Evolutionary conservation across 108 stramenopile genomes (phyloP), one percentile per base, ranked within the genome.

Genomic region (Nannochloropsis gaditana): DNA sequence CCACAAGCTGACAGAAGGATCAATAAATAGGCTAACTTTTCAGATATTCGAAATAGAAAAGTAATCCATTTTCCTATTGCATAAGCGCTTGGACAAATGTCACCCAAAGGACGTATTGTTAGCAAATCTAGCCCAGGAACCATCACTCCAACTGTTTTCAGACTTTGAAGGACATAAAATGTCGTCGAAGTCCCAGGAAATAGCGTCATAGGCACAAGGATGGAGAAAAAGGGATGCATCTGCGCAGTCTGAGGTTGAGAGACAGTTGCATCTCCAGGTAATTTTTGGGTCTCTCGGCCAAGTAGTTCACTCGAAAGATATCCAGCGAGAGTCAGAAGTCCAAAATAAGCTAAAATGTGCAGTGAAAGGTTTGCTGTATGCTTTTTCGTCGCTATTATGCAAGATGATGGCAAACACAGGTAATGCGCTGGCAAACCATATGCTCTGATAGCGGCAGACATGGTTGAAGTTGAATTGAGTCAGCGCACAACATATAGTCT

Each of bases 241-340:
- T 73, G 59, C 19, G 59, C 59, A n/a, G 59, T 73, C 19, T 2
- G 3, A n/a, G 59, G 59, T n/a, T 73, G n/a, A 15, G 59, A n/a
- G 59, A 73, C 19, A n/a, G 59, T 3, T 15, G 19, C n/a, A n/a
- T 73, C 59, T 15, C 1, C 59, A 15, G n/a, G 0, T 15, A n/a
- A n/a, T 15, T n/a, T 3, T n/a, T 73, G 59, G n/a, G 59, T n/a
- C 15, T 2, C 19, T n/a, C 59, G 15, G 19, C n/a, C 59, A 15
- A 73, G 59, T n/a, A 73, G 59, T n/a, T 73, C 59, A 8, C 2
- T 73, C 59, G 59, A 73, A 73, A 73, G 59, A n/a, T n/a, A n/a
- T 4, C 59, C 59, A n/a, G 59, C 59, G n/a, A 73, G 59, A 73
- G 59, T n/a, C 19, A 73, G 59, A n/a, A 73, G 59, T n/a, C 59